These are phyloP conservation scores for Aureobasidium vineae DNA, from an alignment of 2,329 filamentous ascomycete species.

Conservation along the genomic window DNA sequence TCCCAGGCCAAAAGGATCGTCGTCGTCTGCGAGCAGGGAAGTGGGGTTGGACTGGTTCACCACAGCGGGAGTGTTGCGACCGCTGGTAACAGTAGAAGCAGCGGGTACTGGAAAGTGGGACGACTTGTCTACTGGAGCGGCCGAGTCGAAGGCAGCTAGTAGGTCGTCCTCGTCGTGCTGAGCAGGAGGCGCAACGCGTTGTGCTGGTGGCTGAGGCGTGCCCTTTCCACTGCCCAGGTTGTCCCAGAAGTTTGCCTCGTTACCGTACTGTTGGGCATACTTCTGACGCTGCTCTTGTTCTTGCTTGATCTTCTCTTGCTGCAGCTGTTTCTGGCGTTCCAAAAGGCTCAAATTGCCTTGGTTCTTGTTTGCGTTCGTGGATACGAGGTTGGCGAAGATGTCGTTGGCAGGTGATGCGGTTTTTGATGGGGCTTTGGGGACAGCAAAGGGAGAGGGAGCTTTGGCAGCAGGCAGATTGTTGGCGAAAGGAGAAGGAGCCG, in stretches of 20 bases:
- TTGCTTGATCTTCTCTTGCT: conserved; percentile 74
- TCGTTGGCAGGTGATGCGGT: conserved; percentile 56
- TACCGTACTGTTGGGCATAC: conserved; percentile 73
- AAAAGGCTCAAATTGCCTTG: conserved; percentile 68
- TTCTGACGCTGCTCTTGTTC: conserved; percentile 70
- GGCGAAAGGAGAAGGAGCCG: conserved; percentile 43
- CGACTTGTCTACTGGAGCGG: conserved; percentile 58
- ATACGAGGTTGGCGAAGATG: conserved; percentile 75
- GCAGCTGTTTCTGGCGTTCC: conserved; percentile 65
- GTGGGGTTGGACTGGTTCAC: neutral
- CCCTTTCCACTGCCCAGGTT: conserved; percentile 59
- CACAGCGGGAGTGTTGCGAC: conserved; percentile 42
- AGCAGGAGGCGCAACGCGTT: conserved; percentile 24
- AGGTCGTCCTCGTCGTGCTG: conserved; percentile 55
- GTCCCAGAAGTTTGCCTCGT: conserved; percentile 71
- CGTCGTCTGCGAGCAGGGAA: conserved; percentile 53
- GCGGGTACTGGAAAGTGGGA: conserved; percentile 56
- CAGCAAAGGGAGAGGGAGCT: conserved; percentile 47
- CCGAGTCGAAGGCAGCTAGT: conserved; percentile 60
- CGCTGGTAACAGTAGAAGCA: conserved; percentile 39
- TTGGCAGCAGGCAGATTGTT: conserved; percentile 43
- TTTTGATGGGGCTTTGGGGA: conserved; percentile 52
- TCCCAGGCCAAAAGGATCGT: conserved; percentile 83
- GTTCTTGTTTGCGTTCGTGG: conserved; percentile 59
- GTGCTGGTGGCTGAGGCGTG: conserved; percentile 42